Percentiles rank a stretch among this genome's conserved stretches.
Conservation (phyloP, 2,329 filamentous ascomycete genomes). For the Phialophora verrucosa region DNA sequence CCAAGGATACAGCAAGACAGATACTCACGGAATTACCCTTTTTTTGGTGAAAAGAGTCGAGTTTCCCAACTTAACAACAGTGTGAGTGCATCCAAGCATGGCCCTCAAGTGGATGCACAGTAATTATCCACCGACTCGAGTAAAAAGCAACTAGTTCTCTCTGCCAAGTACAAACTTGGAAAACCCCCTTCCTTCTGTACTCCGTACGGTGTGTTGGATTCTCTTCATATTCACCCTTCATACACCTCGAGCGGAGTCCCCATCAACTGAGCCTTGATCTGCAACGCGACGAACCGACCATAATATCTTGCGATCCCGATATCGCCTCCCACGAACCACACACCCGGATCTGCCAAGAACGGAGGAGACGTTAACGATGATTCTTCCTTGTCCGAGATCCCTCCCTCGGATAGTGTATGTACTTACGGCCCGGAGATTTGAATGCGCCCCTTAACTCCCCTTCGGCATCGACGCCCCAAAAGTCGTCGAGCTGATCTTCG, state of each 20-base stretch:
- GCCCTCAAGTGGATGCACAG: no score
- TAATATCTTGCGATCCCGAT: conserved; percentile 47
- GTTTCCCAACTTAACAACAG: no score
- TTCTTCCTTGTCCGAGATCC: conserved; percentile 39
- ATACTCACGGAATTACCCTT: no score
- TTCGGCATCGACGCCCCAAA: conserved; percentile 53
- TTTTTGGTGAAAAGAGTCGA: no score
- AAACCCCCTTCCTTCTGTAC: no score
- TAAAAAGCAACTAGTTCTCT: no score
- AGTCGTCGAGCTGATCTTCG: conserved; percentile 50
- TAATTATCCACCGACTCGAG: no score
- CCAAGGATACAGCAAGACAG: no score
- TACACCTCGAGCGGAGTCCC: not conserved
- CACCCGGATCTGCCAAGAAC: not conserved
- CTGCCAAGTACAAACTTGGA: no score
- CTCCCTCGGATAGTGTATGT: not conserved
- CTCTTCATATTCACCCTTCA: not conserved
- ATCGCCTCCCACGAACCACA: conserved; percentile 53
- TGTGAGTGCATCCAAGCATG: no score
- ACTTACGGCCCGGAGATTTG: conserved; percentile 47
- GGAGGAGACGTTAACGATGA: conserved; percentile 33
- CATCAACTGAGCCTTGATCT: not conserved
- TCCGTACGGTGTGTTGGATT: no score
- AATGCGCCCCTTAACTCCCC: conserved; percentile 55
- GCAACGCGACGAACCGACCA: not conserved